A percentile compares a stretch with the other conserved stretches of the same genome.
Conservation (phyloP, 805 yeast genomes). For the Spathaspora hagerdaliae region DNA sequence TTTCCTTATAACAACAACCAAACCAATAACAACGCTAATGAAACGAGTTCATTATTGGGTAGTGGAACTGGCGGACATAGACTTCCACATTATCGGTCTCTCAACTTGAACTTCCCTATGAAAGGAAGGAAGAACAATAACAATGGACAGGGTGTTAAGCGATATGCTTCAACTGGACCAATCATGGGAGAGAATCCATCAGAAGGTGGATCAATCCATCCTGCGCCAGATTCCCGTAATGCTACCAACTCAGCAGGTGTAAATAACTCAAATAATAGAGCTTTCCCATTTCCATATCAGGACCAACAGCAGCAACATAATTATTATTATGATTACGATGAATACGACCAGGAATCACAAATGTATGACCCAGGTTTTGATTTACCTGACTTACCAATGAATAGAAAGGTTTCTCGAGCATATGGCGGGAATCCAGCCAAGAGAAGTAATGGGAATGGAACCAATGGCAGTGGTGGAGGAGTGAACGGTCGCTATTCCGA, state of each 20-base stretch:
- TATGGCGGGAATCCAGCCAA: slow-evolving; percentile 1
- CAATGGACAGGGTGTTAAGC: slow-evolving; percentile 21
- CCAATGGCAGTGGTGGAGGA: slow-evolving; percentile 1
- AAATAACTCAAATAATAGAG: slow-evolving; percentile 16
- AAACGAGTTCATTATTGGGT: slow-evolving; percentile 26
- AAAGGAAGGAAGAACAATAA: slow-evolving; percentile 12
- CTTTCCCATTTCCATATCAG: slow-evolving; percentile 32
- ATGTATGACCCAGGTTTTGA: slow-evolving; percentile 8
- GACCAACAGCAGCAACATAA: slow-evolving; percentile 13
- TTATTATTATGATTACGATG: slow-evolving; percentile 36
- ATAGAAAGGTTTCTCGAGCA: slow-evolving; percentile 9
- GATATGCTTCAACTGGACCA: slow-evolving; percentile 36
- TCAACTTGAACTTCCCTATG: slow-evolving; percentile 30
- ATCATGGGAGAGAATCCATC: slow-evolving; percentile 9
- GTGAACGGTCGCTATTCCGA: not conserved
- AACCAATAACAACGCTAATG: slow-evolving; percentile 21
- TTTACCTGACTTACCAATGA: slow-evolving; percentile 8
- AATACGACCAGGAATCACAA: slow-evolving; percentile 32
- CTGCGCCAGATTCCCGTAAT: not conserved
- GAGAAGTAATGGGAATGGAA: not conserved
- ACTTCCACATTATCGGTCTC: slow-evolving; percentile 39
- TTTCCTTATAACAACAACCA: slow-evolving; percentile 29
- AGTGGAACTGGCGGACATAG: slow-evolving; percentile 10
- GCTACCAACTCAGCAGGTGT: slow-evolving; percentile 8
- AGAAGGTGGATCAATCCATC: not conserved